Base-by-base conservation (phyloP, 495 filamentous ascomycete species). In the Physcia stellaris region DNA sequence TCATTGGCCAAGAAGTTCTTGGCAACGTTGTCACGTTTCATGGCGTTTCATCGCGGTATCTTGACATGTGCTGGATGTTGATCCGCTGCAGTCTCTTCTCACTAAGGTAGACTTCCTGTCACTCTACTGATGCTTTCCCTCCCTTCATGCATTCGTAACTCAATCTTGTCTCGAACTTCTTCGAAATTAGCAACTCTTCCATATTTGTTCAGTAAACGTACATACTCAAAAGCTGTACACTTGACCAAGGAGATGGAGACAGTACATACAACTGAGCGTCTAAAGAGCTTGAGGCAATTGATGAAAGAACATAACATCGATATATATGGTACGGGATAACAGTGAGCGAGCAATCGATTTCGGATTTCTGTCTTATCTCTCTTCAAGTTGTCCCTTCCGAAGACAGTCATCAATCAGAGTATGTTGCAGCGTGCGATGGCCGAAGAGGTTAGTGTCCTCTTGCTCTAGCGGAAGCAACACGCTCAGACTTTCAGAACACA, bases 381-480 rank as follows among this genome's bases (percentile, higher is more conserved):
- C 13, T 13, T 16, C 19, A 46, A 99, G 90, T 99, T 55, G 73
- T 96, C 15, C 92, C 92, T 7, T 94, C 88, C 27, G 90, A 96
- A 73, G 92, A 99, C 61, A 86, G 81, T 58, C 92, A 99, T 56
- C 80, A 87, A 50, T 95, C 87, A 48, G 92, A 99, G 64, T 99
- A 96, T 59, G 94, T 94, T 57, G 92, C 90, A 32, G 77, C 77
- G 1, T 90, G 83, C 56, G 92, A 99, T 65, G 87, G 70, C 45
- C 79, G 92, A 40, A 76, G 92, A 72, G 82, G 77, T 82, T 48
- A 41, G 41, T 39, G 29, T 33, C 22, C 35, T 41, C 29, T 21
- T 29, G 13, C 41, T 17, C 35, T 10, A 20, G 45, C 48, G 43
- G 57, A 35, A 48, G 23, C 20, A 1, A 15, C 15, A 34, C 12